Conservation (phyloP, 192 early-diverging fungal genomes). For the Podila clonocystis region DNA sequence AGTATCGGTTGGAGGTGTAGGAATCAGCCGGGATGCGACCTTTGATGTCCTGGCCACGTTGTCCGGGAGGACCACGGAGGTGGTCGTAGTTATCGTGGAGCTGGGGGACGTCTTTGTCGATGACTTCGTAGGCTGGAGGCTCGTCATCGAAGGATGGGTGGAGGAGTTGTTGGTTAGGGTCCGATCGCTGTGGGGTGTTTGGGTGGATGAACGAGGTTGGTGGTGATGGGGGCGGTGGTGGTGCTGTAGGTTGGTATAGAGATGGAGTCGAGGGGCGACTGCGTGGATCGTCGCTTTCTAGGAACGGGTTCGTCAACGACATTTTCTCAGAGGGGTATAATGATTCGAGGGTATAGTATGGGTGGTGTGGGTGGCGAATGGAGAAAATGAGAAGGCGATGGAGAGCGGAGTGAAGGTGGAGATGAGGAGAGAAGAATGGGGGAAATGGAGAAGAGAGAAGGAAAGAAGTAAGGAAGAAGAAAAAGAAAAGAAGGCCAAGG, state of each 20-base stretch:
- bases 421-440: neutral
- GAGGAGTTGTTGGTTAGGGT: neutral
- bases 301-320: neutral
- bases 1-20: neutral
- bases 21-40: conserved; percentile 30
- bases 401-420: neutral
- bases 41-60: conserved; percentile 25
- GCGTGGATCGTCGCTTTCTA: neutral
- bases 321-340: neutral
- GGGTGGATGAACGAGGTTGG: too few species aligned
- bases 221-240: neutral
- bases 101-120: conserved; percentile 28
- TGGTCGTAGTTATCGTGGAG: conserved; percentile 44
- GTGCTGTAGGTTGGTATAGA: neutral
- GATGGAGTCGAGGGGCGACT: neutral
- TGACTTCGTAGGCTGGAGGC: conserved; percentile 38
- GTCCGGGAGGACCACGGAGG: conserved; percentile 22
- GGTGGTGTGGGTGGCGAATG: neutral
- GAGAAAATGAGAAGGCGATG: neutral
- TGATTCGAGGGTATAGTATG: neutral
- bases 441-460: neutral
- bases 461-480: neutral
- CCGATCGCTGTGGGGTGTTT: neutral
- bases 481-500: neutral
- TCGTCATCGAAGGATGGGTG: conserved; percentile 15